A percentile compares a stretch with the other conserved stretches of the same genome.
Conservation (phyloP, 257 asterid species). For the Solanum etuberosum region DNA sequence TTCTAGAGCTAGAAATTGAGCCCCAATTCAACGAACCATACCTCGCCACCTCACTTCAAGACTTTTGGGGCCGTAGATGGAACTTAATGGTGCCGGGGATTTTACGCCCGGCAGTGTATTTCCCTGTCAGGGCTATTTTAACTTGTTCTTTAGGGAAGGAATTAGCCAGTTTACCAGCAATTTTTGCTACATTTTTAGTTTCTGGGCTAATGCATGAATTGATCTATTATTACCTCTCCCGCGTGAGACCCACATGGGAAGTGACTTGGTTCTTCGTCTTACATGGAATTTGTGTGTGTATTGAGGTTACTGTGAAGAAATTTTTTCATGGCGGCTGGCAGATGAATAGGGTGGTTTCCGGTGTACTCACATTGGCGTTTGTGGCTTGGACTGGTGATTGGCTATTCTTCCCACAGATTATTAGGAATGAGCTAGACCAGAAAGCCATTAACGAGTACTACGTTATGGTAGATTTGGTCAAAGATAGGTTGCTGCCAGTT, state of each 20-base stretch:
- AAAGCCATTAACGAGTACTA: slow-evolving; percentile 36
- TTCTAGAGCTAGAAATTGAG: slow-evolving; percentile 37
- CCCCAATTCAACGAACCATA: slow-evolving; percentile 57
- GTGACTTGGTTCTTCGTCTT: slow-evolving; percentile 48
- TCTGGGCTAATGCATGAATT: slow-evolving; percentile 71
- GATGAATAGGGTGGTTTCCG: slow-evolving; percentile 24
- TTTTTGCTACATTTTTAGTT: slow-evolving; percentile 35
- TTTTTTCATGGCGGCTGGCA: slow-evolving; percentile 8
- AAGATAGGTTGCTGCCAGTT: not conserved
- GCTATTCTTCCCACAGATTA: slow-evolving; percentile 60
- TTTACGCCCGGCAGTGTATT: slow-evolving; percentile 36
- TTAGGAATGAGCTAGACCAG: slow-evolving; percentile 27
- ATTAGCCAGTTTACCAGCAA: slow-evolving; percentile 17
- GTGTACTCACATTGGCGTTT: slow-evolving; percentile 40
- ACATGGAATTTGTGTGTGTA: slow-evolving; percentile 38
- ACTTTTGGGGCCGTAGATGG: slow-evolving; percentile 79
- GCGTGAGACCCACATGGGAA: slow-evolving; percentile 52
- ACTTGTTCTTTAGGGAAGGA: slow-evolving; percentile 11
- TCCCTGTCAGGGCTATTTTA: slow-evolving; percentile 26
- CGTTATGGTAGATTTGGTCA: not conserved
- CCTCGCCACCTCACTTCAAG: slow-evolving; percentile 43
- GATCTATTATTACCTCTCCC: slow-evolving; percentile 25
- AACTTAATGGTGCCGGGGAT: slow-evolving; percentile 33
- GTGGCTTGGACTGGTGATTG: slow-evolving; percentile 39
- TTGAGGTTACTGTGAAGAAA: slow-evolving; percentile 26